phyloP scores from a whole-genome alignment of 73 alveolate genomes.

The Tetrahymena thermophila region DNA sequence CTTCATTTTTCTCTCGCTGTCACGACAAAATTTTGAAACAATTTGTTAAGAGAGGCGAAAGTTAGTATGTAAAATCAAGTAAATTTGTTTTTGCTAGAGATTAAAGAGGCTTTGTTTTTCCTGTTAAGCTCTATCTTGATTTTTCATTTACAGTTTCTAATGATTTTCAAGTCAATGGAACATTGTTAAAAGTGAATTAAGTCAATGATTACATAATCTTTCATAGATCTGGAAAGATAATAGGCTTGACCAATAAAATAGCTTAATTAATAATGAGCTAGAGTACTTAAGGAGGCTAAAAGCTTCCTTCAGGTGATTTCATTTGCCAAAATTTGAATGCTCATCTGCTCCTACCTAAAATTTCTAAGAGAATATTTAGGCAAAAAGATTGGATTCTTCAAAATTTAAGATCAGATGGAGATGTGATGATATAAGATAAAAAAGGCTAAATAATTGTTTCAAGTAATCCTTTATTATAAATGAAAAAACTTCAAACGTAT shows the following conservation, averaged over 20 bases:
- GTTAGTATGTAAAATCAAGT: neutral
- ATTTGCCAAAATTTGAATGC: neutral
- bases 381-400: neutral
- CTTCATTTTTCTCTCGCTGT: neutral
- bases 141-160: neutral
- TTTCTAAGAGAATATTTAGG: neutral
- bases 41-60: neutral
- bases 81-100: neutral
- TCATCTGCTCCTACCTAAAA: neutral
- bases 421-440: neutral
- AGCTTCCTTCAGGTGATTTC: neutral
- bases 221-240: neutral
- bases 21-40: neutral
- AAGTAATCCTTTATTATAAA: neutral
- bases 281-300: neutral
- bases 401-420: neutral
- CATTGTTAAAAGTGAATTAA: neutral
- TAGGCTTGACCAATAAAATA: neutral
- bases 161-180: neutral
- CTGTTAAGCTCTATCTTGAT: neutral
- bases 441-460: neutral
- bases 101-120: neutral
- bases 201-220: neutral
- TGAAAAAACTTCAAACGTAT: neutral
- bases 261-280: neutral